These are phyloP conservation scores for Phytophthora melonis DNA, from an alignment of 352 stramenopile species.

Conservation along the genomic window DNA sequence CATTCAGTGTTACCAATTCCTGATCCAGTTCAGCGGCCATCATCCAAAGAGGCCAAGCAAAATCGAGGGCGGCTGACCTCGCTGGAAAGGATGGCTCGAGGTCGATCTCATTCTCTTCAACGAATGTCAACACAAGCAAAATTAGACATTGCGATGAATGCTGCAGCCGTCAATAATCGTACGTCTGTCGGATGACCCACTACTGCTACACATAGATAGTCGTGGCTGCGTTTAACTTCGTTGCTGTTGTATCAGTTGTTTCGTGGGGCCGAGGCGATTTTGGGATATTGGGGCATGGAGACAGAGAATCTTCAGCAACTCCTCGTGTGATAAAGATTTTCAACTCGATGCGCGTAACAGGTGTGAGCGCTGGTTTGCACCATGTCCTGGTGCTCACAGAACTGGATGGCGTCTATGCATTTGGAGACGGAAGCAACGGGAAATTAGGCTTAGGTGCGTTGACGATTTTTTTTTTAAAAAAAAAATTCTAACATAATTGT, in stretches of 20 bases:
- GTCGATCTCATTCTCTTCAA: conserved; percentile 27
- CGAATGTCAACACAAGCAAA: conserved; percentile 23
- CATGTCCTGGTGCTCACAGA: conserved; percentile 82
- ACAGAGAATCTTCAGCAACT: conserved; percentile 45
- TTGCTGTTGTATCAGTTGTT: conserved; percentile 46
- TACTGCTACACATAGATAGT: neutral
- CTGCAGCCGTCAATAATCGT: conserved; percentile 43
- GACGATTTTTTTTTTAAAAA: neutral
- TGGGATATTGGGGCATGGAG: conserved; percentile 68
- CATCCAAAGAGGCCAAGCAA: conserved; percentile 26
- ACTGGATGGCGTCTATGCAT: conserved; percentile 70
- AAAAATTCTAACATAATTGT: neutral
- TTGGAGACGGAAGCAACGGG: conserved; percentile 68
- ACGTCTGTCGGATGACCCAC: neutral
- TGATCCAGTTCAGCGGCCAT: conserved; percentile 23
- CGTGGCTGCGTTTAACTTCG: neutral
- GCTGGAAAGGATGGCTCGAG: conserved; percentile 36
- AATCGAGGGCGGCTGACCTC: conserved; percentile 23
- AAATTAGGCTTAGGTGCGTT: conserved; percentile 70
- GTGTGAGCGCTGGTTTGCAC: conserved; percentile 63
- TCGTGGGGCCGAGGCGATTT: conserved; percentile 76
- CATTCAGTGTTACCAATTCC: conserved; percentile 22
- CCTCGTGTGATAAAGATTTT: conserved; percentile 67
- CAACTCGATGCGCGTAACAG: conserved; percentile 58
- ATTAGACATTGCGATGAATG: conserved; percentile 33